Evolutionary conservation across 2,329 filamentous ascomycete species (phyloP).

Genomic region (Pseudocercospora musae): DNA sequence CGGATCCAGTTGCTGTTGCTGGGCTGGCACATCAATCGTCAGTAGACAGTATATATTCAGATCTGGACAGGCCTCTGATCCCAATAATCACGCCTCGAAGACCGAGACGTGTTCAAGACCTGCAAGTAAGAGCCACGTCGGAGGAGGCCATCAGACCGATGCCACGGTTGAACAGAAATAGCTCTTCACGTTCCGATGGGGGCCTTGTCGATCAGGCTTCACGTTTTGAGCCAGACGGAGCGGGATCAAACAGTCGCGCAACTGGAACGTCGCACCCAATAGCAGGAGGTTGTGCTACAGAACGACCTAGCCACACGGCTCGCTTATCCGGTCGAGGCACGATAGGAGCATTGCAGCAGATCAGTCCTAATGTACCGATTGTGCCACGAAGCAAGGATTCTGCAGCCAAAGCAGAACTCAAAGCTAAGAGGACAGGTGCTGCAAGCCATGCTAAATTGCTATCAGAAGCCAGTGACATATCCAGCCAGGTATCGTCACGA

Average conservation of each 20-base stretch:
- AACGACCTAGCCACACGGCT: not conserved
- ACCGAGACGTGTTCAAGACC: conserved; percentile 16
- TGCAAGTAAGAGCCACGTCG: conserved; percentile 21
- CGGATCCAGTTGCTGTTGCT: conserved; percentile 29
- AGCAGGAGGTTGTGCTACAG: not conserved
- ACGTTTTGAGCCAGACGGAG: not conserved
- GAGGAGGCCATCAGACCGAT: conserved; percentile 18
- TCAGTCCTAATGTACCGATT: conserved; percentile 25
- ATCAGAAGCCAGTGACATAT: conserved; percentile 31
- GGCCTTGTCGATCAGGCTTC: not conserved
- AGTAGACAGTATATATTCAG: conserved; percentile 40
- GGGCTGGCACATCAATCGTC: conserved; percentile 20
- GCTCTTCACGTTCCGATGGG: conserved; percentile 28
- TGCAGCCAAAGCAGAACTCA: conserved; percentile 4
- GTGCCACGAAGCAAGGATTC: not conserved
- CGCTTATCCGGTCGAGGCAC: not conserved
- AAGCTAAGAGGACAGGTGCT: conserved; percentile 13
- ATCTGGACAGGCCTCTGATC: conserved; percentile 41
- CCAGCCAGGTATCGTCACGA: conserved; percentile 16
- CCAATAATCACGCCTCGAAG: conserved; percentile 36
- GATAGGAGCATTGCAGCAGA: conserved; percentile 13
- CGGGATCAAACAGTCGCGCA: not conserved
- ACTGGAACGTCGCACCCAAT: not conserved
- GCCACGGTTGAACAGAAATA: conserved; percentile 10
- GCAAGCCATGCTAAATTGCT: conserved; percentile 24